Percentiles rank a stretch among this genome's conserved stretches.
Evolutionary conservation across 2,329 filamentous ascomycete genomes (phyloP).

Genomic region (Lasiodiplodia theobromae): DNA sequence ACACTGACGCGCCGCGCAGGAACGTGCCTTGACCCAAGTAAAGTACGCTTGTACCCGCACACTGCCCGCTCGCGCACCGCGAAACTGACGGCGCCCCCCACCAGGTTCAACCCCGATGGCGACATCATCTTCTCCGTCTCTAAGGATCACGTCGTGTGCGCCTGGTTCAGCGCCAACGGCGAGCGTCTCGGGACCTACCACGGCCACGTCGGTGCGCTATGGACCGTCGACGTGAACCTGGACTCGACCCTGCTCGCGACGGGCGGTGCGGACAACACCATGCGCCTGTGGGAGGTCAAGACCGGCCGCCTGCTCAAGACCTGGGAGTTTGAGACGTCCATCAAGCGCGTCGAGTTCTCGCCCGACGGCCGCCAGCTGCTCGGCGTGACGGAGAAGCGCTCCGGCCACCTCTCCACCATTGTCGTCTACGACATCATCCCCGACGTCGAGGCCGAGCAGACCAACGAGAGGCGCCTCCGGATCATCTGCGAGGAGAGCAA

Average conservation of each 20-base stretch:
- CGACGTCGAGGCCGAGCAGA: slow-evolving; percentile 83
- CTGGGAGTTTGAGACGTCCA: slow-evolving; percentile 96
- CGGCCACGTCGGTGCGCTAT: slow-evolving; percentile 96
- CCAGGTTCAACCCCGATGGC: slow-evolving; percentile 70
- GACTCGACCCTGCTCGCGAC: slow-evolving; percentile 91
- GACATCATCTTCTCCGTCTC: slow-evolving; percentile 95
- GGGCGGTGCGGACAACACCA: slow-evolving; percentile 97
- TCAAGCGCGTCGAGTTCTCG: slow-evolving; percentile 98
- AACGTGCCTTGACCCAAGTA: slow-evolving; percentile 94
- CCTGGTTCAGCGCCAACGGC: slow-evolving; percentile 97
- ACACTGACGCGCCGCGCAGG: slow-evolving; percentile 56
- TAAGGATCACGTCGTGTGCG: slow-evolving; percentile 97
- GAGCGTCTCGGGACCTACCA: slow-evolving; percentile 96
- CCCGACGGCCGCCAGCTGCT: slow-evolving; percentile 90
- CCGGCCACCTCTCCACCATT: slow-evolving; percentile 94
- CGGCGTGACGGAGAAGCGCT: slow-evolving; percentile 97
- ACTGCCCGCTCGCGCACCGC: slow-evolving; percentile 2
- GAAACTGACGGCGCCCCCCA: slow-evolving; percentile 12
- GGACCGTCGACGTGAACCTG: slow-evolving; percentile 97
- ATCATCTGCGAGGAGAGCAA: slow-evolving; percentile 94
- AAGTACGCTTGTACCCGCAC: slow-evolving; percentile 63
- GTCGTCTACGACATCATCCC: slow-evolving; percentile 88
- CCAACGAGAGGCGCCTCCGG: slow-evolving; percentile 79
- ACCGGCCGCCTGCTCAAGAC: slow-evolving; percentile 92
- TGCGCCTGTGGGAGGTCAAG: slow-evolving; percentile 95